Conservation (phyloP, 805 yeast genomes). For the Kluyveromyces dobzhanskii region DNA sequence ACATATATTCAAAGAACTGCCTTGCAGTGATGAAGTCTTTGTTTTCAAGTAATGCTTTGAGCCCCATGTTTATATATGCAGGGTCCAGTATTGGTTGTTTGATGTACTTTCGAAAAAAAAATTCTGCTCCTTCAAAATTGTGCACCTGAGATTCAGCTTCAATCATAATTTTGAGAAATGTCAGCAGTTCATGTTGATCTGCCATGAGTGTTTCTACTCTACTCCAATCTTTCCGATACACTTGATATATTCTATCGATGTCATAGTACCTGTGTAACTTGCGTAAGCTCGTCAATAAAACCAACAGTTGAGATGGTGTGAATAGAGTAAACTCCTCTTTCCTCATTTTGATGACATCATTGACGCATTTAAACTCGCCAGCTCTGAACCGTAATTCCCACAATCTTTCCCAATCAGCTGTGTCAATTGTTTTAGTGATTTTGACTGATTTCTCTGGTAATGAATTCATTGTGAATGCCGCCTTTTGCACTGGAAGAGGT, state of each 20-base stretch:
- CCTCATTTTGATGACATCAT: slow-evolving; percentile 8
- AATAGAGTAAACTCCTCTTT: slow-evolving; percentile 10
- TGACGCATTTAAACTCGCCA: slow-evolving; percentile 10
- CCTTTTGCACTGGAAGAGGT: slow-evolving; percentile 7
- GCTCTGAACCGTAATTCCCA: slow-evolving; percentile 15
- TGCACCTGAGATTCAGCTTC: slow-evolving; percentile 13
- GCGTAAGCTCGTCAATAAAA: slow-evolving; percentile 11
- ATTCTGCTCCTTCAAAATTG: slow-evolving; percentile 19
- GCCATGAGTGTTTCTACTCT: slow-evolving; percentile 3
- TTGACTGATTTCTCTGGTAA: not conserved
- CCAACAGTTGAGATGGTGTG: slow-evolving; percentile 12
- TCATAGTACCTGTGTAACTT: slow-evolving; percentile 11
- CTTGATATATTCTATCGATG: slow-evolving; percentile 15
- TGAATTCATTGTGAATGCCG: not conserved
- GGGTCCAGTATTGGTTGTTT: slow-evolving; percentile 17
- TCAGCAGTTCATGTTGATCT: slow-evolving; percentile 2
- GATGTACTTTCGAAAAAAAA: slow-evolving; percentile 22
- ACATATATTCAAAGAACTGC: slow-evolving; percentile 24
- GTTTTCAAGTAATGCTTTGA: slow-evolving; percentile 21
- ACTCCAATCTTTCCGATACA: slow-evolving; percentile 8
- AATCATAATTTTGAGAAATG: slow-evolving; percentile 14
- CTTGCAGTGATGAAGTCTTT: slow-evolving; percentile 23
- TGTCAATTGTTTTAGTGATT: not conserved
- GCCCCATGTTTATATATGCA: slow-evolving; percentile 16
- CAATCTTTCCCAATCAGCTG: slow-evolving; percentile 3